These are phyloP conservation scores for Globisporangium nunn DNA, from an alignment of 352 stramenopile genomes.

Conservation along the genomic window DNA sequence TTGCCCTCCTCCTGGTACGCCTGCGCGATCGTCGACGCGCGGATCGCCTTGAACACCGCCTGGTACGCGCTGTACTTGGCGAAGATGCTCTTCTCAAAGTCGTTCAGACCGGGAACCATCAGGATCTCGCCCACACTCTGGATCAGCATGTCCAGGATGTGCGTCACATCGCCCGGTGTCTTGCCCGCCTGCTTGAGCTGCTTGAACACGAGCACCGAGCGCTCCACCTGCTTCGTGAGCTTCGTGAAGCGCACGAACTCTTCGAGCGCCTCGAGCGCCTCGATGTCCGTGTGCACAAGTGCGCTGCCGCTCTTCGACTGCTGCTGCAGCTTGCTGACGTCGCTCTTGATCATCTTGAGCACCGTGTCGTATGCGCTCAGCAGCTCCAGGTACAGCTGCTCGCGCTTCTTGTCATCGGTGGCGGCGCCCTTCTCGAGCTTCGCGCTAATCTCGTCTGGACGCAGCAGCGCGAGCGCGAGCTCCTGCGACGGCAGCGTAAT, in stretches of 20 bases:
- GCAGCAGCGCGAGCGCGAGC: slow-evolving; percentile 56
- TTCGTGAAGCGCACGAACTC: slow-evolving; percentile 75
- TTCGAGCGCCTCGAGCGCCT: slow-evolving; percentile 54
- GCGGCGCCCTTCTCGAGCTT: slow-evolving; percentile 38
- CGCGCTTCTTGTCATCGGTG: slow-evolving; percentile 59
- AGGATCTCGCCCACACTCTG: slow-evolving; percentile 77
- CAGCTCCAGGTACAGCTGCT: slow-evolving; percentile 60
- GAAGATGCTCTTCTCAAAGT: slow-evolving; percentile 39
- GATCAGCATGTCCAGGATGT: slow-evolving; percentile 81
- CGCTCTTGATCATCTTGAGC: slow-evolving; percentile 59
- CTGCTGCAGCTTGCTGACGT: slow-evolving; percentile 57
- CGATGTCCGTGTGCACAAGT: slow-evolving; percentile 67
- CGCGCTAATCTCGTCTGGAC: slow-evolving; percentile 58
- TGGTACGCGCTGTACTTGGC: slow-evolving; percentile 72
- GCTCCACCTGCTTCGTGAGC: slow-evolving; percentile 65
- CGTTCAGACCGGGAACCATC: slow-evolving; percentile 45
- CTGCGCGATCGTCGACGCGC: slow-evolving; percentile 52
- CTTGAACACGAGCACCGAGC: slow-evolving; percentile 51
- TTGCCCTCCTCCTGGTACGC: slow-evolving; percentile 59
- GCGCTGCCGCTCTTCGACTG: slow-evolving; percentile 70
- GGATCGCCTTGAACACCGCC: slow-evolving; percentile 57
- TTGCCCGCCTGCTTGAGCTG: slow-evolving; percentile 50
- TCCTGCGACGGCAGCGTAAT: slow-evolving; percentile 67
- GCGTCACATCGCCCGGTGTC: slow-evolving; percentile 50
- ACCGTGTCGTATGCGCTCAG: slow-evolving; percentile 67